A percentile compares a stretch with the other conserved stretches of the same genome.
phyloP scores from a whole-genome alignment of 2,329 filamentous ascomycete species.

The Graphiopsis chlorocephala region DNA sequence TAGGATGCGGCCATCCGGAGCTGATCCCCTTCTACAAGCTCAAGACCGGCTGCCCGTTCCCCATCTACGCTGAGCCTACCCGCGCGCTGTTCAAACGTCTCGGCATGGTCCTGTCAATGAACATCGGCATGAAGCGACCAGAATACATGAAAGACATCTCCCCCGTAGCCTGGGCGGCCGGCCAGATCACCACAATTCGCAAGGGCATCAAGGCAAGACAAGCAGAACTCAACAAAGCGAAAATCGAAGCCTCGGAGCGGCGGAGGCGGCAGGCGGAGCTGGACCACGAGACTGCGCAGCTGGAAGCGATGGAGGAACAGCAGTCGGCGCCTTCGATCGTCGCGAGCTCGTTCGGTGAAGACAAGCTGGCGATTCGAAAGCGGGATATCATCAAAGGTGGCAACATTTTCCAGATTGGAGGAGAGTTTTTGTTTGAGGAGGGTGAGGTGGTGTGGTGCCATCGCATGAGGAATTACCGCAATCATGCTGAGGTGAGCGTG shows the following conservation, averaged over 20 bases:
- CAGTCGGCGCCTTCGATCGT: neutral
- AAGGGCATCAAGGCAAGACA: slow-evolving; percentile 24
- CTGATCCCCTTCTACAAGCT: slow-evolving; percentile 37
- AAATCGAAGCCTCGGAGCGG: slow-evolving; percentile 7
- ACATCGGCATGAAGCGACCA: slow-evolving; percentile 32
- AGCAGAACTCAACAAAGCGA: slow-evolving; percentile 5
- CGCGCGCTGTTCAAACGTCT: slow-evolving; percentile 36
- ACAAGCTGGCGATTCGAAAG: slow-evolving; percentile 28
- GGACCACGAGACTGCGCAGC: neutral
- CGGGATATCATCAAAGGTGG: slow-evolving; percentile 35
- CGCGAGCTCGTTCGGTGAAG: neutral
- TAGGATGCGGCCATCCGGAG: slow-evolving; percentile 38
- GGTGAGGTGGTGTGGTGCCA: slow-evolving; percentile 42
- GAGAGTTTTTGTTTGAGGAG: slow-evolving; percentile 43
- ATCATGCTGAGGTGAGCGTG: slow-evolving; percentile 37
- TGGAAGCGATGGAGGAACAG: slow-evolving; percentile 5
- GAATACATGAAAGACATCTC: slow-evolving; percentile 39
- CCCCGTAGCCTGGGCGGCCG: slow-evolving; percentile 29
- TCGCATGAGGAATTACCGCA: slow-evolving; percentile 39
- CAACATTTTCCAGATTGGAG: slow-evolving; percentile 40
- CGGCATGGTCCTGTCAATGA: slow-evolving; percentile 35
- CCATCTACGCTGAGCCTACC: slow-evolving; percentile 39
- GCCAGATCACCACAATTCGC: slow-evolving; percentile 31
- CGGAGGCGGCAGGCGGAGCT: slow-evolving; percentile 3
- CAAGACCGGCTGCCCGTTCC: slow-evolving; percentile 36